phyloP scores from a whole-genome alignment of 2,329 filamentous ascomycete genomes.

The Paecilomyces niveus region DNA sequence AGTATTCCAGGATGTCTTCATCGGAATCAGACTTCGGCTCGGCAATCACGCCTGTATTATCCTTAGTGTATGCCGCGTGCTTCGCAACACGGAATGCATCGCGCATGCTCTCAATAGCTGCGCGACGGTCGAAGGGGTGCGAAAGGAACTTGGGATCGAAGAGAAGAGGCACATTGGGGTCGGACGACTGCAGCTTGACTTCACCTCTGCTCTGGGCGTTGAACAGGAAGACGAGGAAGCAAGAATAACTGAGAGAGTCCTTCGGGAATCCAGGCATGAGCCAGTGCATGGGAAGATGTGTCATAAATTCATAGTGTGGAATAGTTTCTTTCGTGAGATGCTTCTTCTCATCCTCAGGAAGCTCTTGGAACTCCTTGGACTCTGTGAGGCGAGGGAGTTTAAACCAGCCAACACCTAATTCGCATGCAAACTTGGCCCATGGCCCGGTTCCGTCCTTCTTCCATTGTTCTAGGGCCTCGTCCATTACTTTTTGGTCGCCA shows the following conservation, averaged over 20 bases:
- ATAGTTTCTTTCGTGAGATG: slow-evolving; percentile 45
- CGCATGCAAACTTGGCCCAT: slow-evolving; percentile 23
- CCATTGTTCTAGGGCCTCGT: slow-evolving; percentile 44
- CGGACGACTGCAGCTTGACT: slow-evolving; percentile 46
- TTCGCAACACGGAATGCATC: slow-evolving; percentile 36
- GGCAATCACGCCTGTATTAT: slow-evolving; percentile 35
- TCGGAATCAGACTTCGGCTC: slow-evolving; percentile 44
- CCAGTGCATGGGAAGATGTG: slow-evolving; percentile 40
- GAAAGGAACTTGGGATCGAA: slow-evolving; percentile 49
- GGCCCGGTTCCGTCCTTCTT: slow-evolving; percentile 33
- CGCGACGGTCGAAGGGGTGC: slow-evolving; percentile 49
- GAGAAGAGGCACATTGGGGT: slow-evolving; percentile 44
- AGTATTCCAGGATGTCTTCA: slow-evolving; percentile 47
- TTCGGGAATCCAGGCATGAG: slow-evolving; percentile 31
- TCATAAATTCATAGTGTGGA: slow-evolving; percentile 51
- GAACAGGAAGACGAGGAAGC: slow-evolving; percentile 42
- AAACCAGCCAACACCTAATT: slow-evolving; percentile 31
- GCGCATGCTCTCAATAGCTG: slow-evolving; percentile 44
- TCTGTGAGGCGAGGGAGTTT: slow-evolving; percentile 35
- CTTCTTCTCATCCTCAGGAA: slow-evolving; percentile 38
- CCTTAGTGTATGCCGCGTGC: slow-evolving; percentile 39
- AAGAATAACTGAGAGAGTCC: slow-evolving; percentile 36
- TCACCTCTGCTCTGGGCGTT: slow-evolving; percentile 49
- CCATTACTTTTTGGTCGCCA: slow-evolving; percentile 34
- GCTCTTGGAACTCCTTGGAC: slow-evolving; percentile 43